Evolutionary conservation across 306 rosid genomes (phyloP).

Genomic region (Rosa lucieae): DNA sequence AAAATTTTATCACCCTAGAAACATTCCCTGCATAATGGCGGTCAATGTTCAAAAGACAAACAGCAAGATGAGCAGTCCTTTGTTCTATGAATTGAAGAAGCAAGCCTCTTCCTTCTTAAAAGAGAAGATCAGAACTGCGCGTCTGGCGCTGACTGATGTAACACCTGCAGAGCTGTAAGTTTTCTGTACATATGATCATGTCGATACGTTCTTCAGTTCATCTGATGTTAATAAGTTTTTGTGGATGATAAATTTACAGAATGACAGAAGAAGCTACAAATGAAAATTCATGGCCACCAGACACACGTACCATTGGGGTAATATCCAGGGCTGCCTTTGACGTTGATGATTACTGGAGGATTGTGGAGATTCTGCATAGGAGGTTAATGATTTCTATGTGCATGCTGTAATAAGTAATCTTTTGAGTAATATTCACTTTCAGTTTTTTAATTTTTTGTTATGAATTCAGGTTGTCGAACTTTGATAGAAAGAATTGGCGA

Average conservation of each 20-base stretch:
- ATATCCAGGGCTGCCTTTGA: slow-evolving; percentile 71
- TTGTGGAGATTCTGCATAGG: slow-evolving; percentile 57
- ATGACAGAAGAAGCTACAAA: slow-evolving; percentile 78
- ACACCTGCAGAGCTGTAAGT: slow-evolving; percentile 73
- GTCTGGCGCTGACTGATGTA: slow-evolving; percentile 63
- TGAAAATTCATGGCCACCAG: slow-evolving; percentile 69
- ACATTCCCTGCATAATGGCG: slow-evolving; percentile 8
- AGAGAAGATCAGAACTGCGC: slow-evolving; percentile 61
- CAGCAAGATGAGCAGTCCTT: slow-evolving; percentile 44
- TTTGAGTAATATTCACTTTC: background rate
- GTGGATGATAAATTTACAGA: slow-evolving; percentile 28
- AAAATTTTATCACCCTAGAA: background rate
- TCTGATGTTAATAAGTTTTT: background rate
- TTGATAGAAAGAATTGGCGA: slow-evolving; percentile 58
- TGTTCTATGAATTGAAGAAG: slow-evolving; percentile 63
- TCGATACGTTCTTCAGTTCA: background rate
- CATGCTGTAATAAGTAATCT: background rate
- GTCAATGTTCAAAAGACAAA: slow-evolving; percentile 1
- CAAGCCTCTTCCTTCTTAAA: slow-evolving; percentile 65
- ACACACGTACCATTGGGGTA: slow-evolving; percentile 41
- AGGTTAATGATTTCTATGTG: slow-evolving; percentile 38
- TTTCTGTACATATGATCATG: background rate
- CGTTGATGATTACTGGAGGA: slow-evolving; percentile 74
- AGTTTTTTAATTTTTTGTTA: background rate
- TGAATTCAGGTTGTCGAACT: slow-evolving; percentile 52